Conservation (phyloP, 2,329 filamentous ascomycete genomes). For the Aspergillus hiratsukae region DNA sequence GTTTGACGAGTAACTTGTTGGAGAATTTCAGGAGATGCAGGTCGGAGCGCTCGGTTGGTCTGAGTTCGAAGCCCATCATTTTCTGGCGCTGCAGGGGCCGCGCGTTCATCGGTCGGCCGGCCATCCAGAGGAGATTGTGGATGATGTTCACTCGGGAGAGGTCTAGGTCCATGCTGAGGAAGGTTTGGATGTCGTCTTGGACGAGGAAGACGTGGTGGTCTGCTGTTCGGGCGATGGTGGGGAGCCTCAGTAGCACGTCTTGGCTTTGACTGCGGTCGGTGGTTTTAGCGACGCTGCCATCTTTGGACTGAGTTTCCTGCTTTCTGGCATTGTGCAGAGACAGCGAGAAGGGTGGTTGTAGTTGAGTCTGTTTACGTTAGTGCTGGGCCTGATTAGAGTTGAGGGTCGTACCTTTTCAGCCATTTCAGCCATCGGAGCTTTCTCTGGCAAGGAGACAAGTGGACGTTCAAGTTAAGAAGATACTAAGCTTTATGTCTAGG, state of each 20-base stretch:
- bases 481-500: background rate
- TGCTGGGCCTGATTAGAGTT: background rate
- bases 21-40: constrained; percentile 23
- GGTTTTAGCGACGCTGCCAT: background rate
- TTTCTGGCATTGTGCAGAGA: background rate
- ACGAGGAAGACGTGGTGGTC: background rate
- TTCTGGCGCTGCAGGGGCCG: constrained; percentile 12
- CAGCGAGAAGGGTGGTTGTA: background rate
- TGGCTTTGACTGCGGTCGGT: background rate
- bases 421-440: background rate
- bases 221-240: background rate
- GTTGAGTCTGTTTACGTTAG: background rate
- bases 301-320: background rate
- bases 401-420: background rate
- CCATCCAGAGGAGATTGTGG: background rate
- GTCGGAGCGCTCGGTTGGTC: constrained; percentile 22
- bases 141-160: background rate
- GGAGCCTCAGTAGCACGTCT: background rate
- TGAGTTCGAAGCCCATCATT: constrained; percentile 16
- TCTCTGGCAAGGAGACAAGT: background rate
- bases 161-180: background rate
- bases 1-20: constrained; percentile 23
- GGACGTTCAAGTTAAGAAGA: background rate
- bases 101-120: constrained; percentile 6
- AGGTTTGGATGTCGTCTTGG: background rate